phyloP scores from a whole-genome alignment of 441 rosid species.

The Hura crepitans region DNA sequence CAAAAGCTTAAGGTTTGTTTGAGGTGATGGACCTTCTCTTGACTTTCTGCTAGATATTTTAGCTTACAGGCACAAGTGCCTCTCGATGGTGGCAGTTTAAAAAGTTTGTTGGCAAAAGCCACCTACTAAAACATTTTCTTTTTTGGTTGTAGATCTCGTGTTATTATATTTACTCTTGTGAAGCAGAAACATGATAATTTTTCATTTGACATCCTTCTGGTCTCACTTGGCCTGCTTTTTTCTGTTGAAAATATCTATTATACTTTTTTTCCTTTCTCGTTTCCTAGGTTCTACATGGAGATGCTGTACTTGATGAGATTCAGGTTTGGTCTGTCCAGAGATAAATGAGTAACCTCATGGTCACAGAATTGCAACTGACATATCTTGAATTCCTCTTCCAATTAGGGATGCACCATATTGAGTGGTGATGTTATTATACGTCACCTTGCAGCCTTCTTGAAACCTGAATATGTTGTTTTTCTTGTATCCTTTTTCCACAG shows the following conservation, averaged over 20 bases:
- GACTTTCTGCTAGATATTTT: neutral
- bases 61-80: neutral
- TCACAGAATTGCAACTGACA: slow-evolving; percentile 1
- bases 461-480: slow-evolving; percentile 80
- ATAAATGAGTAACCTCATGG: neutral
- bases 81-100: neutral
- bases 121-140: neutral
- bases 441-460: slow-evolving; percentile 71
- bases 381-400: slow-evolving; percentile 8
- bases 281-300: slow-evolving; percentile 89
- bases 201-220: neutral
- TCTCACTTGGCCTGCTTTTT: neutral
- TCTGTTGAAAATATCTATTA: neutral
- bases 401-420: slow-evolving; percentile 89
- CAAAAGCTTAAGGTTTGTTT: neutral
- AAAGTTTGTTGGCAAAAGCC: slow-evolving; percentile 1
- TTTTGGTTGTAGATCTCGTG: neutral
- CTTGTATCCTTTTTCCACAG: slow-evolving; percentile 65
- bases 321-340: slow-evolving; percentile 41
- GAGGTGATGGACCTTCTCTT: neutral
- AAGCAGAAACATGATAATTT: neutral
- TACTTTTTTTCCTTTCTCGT: slow-evolving; percentile 8
- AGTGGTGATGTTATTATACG: slow-evolving; percentile 94
- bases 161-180: neutral
- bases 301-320: slow-evolving; percentile 76